Conservation (phyloP, 2,329 filamentous ascomycete genomes). For the Zymoseptoria passerinii region DNA sequence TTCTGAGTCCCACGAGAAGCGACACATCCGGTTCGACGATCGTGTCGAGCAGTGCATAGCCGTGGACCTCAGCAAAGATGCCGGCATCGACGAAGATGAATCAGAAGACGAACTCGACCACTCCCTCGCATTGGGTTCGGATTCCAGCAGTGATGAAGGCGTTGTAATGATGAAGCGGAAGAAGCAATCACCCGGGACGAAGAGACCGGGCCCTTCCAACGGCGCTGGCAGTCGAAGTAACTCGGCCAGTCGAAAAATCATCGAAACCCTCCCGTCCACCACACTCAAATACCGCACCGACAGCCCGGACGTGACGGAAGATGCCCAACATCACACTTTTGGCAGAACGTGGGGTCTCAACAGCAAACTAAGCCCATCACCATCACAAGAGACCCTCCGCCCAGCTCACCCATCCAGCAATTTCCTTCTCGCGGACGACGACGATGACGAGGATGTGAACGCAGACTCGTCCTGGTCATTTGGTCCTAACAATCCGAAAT, state of each 20-base stretch:
- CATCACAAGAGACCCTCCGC: slow-evolving; percentile 73
- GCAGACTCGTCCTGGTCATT: slow-evolving; percentile 28
- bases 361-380: slow-evolving; percentile 56
- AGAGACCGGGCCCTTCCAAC: slow-evolving; percentile 38
- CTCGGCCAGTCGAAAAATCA: slow-evolving; percentile 57
- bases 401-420: slow-evolving; percentile 60
- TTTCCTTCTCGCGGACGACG: slow-evolving; percentile 38
- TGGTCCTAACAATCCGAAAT: slow-evolving; percentile 27
- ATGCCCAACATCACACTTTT: slow-evolving; percentile 34
- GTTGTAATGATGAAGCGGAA: slow-evolving; percentile 72
- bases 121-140: slow-evolving; percentile 36
- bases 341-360: slow-evolving; percentile 31
- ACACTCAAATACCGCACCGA: slow-evolving; percentile 78
- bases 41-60: slow-evolving; percentile 95
- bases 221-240: slow-evolving; percentile 44
- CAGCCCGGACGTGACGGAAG: slow-evolving; percentile 49
- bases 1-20: slow-evolving; percentile 52
- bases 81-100: slow-evolving; percentile 57
- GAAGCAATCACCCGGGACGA: slow-evolving; percentile 36
- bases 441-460: slow-evolving; percentile 16
- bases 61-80: slow-evolving; percentile 68
- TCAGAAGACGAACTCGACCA: slow-evolving; percentile 29
- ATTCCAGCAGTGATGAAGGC: slow-evolving; percentile 57
- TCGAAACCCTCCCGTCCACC: slow-evolving; percentile 79
- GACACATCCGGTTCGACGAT: slow-evolving; percentile 93